Evolutionary conservation across 2,329 filamentous ascomycete genomes (phyloP).

Genomic region (Chrysoporthe austroafricana): DNA sequence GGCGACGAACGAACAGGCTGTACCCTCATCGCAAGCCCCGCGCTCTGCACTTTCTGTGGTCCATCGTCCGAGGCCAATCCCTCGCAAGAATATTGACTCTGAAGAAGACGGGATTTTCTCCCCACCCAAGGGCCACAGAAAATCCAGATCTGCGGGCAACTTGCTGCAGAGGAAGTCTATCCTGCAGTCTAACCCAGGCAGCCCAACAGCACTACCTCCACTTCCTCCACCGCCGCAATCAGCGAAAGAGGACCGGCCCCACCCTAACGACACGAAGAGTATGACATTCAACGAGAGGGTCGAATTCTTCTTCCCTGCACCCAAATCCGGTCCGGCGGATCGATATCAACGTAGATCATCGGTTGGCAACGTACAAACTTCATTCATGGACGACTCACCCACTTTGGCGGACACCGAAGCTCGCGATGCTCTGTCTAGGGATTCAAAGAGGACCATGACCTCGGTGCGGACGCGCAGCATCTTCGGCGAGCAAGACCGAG

Average conservation of each 20-base stretch:
- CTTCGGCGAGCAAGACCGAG: constrained; percentile 34
- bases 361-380: constrained; percentile 45
- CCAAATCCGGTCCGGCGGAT: constrained; percentile 33
- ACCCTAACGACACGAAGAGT: constrained; percentile 58
- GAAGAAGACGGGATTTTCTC: constrained; percentile 51
- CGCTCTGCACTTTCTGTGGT: constrained; percentile 47
- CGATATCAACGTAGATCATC: constrained; percentile 42
- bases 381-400: constrained; percentile 35
- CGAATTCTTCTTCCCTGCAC: constrained; percentile 51
- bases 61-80: constrained; percentile 60
- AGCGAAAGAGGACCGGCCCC: constrained; percentile 43
- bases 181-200: constrained; percentile 48
- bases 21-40: constrained; percentile 24
- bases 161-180: constrained; percentile 50
- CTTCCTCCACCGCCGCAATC: constrained; percentile 53
- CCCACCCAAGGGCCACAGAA: constrained; percentile 48
- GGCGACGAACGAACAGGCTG: background rate
- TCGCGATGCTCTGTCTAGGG: constrained; percentile 35
- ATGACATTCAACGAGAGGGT: constrained; percentile 65
- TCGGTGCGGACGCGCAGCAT: constrained; percentile 46
- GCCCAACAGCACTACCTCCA: constrained; percentile 55
- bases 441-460: constrained; percentile 43
- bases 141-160: constrained; percentile 55
- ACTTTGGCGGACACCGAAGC: constrained; percentile 33
- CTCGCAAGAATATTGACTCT: constrained; percentile 45